Evolutionary conservation across 2,329 filamentous ascomycete genomes (phyloP).

Genomic region (Drechslerella coelobrocha): DNA sequence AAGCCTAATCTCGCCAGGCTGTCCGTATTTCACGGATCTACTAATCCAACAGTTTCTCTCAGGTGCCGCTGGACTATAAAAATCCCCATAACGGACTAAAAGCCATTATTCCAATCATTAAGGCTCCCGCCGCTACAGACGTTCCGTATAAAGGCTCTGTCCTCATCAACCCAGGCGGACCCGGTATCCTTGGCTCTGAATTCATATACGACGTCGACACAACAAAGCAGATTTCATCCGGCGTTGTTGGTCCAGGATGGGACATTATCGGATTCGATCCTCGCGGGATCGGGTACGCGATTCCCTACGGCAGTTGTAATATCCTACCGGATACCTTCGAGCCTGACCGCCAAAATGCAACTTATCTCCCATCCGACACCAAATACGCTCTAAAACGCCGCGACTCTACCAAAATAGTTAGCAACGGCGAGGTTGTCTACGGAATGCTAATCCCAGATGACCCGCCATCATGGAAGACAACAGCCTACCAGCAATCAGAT

Average conservation of each 20-base stretch:
- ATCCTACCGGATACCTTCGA: conserved; percentile 16
- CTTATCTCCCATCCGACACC: background rate
- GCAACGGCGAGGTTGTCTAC: conserved; percentile 12
- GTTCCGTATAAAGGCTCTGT: conserved; percentile 56
- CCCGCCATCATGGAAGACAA: conserved; percentile 14
- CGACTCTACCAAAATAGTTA: background rate
- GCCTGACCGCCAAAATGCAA: conserved; percentile 36
- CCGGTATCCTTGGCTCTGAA: conserved; percentile 60
- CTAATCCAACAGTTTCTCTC: conserved; percentile 60
- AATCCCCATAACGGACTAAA: conserved; percentile 57
- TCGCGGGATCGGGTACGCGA: conserved; percentile 33
- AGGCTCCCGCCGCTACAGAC: conserved; percentile 53
- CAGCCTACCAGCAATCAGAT: background rate
- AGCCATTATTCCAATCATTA: conserved; percentile 32
- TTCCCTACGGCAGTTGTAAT: conserved; percentile 32
- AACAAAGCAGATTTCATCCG: background rate
- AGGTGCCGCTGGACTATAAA: conserved; percentile 62
- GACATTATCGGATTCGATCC: conserved; percentile 43
- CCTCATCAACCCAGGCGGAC: conserved; percentile 62
- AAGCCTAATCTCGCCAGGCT: background rate
- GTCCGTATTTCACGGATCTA: background rate
- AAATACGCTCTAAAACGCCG: background rate
- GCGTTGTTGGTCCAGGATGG: conserved; percentile 28
- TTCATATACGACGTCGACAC: conserved; percentile 54
- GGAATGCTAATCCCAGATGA: conserved; percentile 25